Conservation (phyloP, 495 filamentous ascomycete species). For the Talaromyces stipitatus region DNA sequence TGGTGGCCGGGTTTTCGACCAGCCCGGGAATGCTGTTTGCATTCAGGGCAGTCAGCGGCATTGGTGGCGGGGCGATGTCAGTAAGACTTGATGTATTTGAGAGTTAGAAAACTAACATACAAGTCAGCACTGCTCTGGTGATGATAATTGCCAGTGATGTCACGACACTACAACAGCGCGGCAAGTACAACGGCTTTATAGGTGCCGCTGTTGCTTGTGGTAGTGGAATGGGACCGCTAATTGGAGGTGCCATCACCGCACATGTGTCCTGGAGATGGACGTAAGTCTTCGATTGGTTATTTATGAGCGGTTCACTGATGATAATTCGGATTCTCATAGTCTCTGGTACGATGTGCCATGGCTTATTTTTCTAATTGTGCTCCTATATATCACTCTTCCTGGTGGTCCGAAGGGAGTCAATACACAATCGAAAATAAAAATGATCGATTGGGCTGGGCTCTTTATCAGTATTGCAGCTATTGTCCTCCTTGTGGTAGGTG, state of each 20-base stretch:
- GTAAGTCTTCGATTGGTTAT: too few species aligned
- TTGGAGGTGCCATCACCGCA: conserved; percentile 43
- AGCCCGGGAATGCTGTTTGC: conserved; percentile 14
- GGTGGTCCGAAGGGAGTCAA: conserved; percentile 43
- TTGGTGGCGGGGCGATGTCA: conserved; percentile 12
- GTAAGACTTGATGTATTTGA: too few species aligned
- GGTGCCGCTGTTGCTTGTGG: conserved; percentile 46
- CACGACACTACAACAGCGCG: conserved; percentile 45
- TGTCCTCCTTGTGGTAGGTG: conserved; percentile 36
- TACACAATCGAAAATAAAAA: conserved; percentile 38
- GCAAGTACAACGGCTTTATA: conserved; percentile 53
- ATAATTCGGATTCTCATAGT: too few species aligned
- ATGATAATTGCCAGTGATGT: conserved; percentile 48
- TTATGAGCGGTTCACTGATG: too few species aligned
- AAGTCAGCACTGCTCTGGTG: conserved; percentile 12
- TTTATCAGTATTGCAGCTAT: conserved; percentile 32
- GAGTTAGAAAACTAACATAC: neutral
- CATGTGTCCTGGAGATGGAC: conserved; percentile 47
- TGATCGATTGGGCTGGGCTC: conserved; percentile 40
- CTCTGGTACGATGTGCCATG: conserved; percentile 46
- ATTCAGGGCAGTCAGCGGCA: conserved; percentile 10
- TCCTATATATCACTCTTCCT: conserved; percentile 41
- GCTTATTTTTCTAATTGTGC: conserved; percentile 28
- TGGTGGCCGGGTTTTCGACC: conserved; percentile 15
- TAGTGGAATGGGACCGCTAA: conserved; percentile 47